Base-by-base conservation (phyloP, 768 basidiomycete species). In the Pholiota microspora region DNA sequence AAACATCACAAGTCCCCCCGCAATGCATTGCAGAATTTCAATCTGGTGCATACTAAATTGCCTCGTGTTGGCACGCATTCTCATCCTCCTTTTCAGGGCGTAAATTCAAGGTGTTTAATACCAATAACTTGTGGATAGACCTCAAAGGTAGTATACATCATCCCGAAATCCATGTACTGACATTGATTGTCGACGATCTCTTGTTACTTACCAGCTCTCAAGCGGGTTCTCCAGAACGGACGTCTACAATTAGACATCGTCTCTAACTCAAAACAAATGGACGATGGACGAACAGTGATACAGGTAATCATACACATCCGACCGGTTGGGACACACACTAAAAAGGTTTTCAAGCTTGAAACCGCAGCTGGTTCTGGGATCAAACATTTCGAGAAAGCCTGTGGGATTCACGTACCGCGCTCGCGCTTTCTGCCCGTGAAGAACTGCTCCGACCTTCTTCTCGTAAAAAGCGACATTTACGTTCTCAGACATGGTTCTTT, bases 1-100 rank as follows among this genome's bases (percentile, higher is more conserved):
- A 97, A 77, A 91, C 96, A 55, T 92, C 94, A 24, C 94, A 97
- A 69, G 94, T 96, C 21, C 93, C 94, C 24, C 86, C 84, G 31
- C 94, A 95, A 68, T 94, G 94, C 70, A 83, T 92, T 45, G 91
- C 95, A 68, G 94, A 95, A 74, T 97, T 95, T 82, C 94, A 94
- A 71, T 86, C 87, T 15, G 77, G 84, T 85, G 60, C 51, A 69
- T 62, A 13, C 8, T 45, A 9, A 1, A 18, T 32, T 25, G n/a
- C n/a, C n/a, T 29, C 13, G 9, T 15, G 40, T 32, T 38, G 13
- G 27, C 27, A 47, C n/a, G 49, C 45, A 54, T 57, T 58, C 59
- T 49, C 48, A 56, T 36, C 13, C 5, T 16, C 4, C 40, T 16
- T 52, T 29, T 53, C 35, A 81, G 85, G 88, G 45, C 82, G 89